Base-by-base conservation (phyloP, 2,329 filamentous ascomycete species). In the Aaosphaeria pasadenensis region DNA sequence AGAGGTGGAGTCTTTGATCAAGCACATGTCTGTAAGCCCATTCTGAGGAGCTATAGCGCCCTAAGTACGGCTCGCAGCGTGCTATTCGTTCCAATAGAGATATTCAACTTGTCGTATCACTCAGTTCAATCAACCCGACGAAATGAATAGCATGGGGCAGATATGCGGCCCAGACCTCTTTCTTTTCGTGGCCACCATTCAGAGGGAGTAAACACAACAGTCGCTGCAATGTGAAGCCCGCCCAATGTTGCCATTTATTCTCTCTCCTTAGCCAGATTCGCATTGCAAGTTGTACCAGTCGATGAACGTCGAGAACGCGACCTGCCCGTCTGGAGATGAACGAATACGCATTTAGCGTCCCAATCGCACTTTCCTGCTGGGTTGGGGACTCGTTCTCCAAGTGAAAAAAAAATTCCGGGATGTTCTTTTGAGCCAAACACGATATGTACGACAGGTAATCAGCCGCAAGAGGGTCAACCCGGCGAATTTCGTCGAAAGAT, bases 291-390 rank as follows among this genome's bases (percentile, higher is more conserved):
- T 36, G 52, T 41, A 55, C 52, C 29, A 55, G 42, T n/a, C 47
- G 43, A 42, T 55, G 52, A 11, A 53, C 3, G 41, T 53, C 47
- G 9, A 50, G 24, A 7, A 39, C 31, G 35, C 28, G 39, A 41
- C 46, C 43, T 32, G 35, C 5, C 30, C 39, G 38, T 33, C 31
- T 44, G 13, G 4, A 38, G 13, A 54, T 30, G 30, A 54, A 53
- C n/a, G 50, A 52, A 35, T 54, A 54, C 11, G 46, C 47, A 31
- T 40, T 39, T 7, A 54, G 47, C 31, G 36, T 45, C 36, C 47
- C 47, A 31, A 54, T 53, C 24, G 52, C 52, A 51, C 35, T 31
- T 17, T 11, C 31, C 17, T 70, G 17, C 17, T 62, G 1, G 63
- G 50, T 24, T 24, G 3, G 3, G 17, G 33, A n/a, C n/a, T 4